Percentiles rank a stretch among this genome's conserved stretches.
These are phyloP conservation scores for Gynochthodes officinalis DNA, from an alignment of 257 asterid species.

Conservation along the genomic window DNA sequence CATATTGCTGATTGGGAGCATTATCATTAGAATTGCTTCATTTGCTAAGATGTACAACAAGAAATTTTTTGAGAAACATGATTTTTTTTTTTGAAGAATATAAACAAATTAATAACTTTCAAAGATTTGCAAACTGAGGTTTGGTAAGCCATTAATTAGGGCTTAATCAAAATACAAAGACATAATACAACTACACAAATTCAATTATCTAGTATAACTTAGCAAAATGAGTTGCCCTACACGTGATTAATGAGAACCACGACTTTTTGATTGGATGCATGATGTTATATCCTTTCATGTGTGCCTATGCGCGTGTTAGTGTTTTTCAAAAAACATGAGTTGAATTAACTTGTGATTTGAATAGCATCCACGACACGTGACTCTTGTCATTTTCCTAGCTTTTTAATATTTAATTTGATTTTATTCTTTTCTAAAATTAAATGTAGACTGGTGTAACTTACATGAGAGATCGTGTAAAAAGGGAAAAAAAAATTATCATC, in stretches of 20 bases:
- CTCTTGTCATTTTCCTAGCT: background rate
- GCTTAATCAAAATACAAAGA: no score
- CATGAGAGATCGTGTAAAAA: background rate
- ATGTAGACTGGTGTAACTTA: background rate
- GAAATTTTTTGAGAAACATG: constrained; percentile 91
- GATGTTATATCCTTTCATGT: constrained; percentile 72
- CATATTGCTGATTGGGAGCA: constrained; percentile 61
- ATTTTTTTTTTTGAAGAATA: no score
- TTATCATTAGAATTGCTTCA: constrained; percentile 67
- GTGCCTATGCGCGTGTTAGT: no score
- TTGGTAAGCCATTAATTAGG: no score
- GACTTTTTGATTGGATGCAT: constrained; percentile 85
- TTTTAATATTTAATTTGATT: background rate
- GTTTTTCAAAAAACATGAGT: background rate
- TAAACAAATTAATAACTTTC: no score
- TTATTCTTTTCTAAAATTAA: background rate
- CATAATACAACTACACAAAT: no score
- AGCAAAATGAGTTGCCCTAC: no score
- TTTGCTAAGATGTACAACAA: constrained; percentile 93
- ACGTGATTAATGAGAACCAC: no score
- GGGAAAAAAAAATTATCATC: no score
- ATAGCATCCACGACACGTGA: background rate
- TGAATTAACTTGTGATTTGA: background rate
- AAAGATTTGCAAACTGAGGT: no score
- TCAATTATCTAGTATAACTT: no score